Evolutionary conservation across 257 asterid genomes (phyloP).

Genomic region (Solanum sitiens): DNA sequence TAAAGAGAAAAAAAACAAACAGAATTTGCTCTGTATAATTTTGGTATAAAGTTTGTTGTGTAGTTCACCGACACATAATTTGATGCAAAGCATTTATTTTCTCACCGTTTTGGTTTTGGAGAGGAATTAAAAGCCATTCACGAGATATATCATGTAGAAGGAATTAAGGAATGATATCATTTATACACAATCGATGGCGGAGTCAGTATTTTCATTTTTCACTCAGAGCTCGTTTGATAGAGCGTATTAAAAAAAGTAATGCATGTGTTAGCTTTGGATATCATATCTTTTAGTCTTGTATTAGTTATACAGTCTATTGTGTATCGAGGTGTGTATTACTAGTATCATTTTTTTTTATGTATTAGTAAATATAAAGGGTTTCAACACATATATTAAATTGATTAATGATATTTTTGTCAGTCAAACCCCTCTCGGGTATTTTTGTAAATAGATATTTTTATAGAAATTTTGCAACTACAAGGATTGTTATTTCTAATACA

Average conservation of each 20-base stretch:
- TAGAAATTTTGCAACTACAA: no score
- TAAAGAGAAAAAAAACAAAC: not conserved
- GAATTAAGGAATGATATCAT: not conserved
- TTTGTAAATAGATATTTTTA: not conserved
- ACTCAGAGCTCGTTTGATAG: not conserved
- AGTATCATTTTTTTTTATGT: not conserved
- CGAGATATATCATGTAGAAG: not conserved
- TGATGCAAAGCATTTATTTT: constrained; percentile 2
- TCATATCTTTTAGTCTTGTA: not conserved
- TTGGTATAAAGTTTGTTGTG: not conserved
- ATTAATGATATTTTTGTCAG: not conserved
- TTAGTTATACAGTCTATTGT: not conserved
- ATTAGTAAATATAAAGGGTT: no score
- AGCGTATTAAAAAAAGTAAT: not conserved
- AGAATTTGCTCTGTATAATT: not conserved
- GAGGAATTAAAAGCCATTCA: not conserved
- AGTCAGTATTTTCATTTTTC: no score
- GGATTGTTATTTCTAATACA: not conserved
- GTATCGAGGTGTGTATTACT: not conserved
- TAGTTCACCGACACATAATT: not conserved
- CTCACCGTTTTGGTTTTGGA: constrained; percentile 5
- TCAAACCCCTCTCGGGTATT: not conserved
- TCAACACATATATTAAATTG: not conserved
- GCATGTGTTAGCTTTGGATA: not conserved
- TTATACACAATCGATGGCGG: not conserved